Percentiles rank a stretch among this genome's conserved stretches.
Conservation (phyloP, 2,329 filamentous ascomycete genomes). For the Scytalidium lignicola region DNA sequence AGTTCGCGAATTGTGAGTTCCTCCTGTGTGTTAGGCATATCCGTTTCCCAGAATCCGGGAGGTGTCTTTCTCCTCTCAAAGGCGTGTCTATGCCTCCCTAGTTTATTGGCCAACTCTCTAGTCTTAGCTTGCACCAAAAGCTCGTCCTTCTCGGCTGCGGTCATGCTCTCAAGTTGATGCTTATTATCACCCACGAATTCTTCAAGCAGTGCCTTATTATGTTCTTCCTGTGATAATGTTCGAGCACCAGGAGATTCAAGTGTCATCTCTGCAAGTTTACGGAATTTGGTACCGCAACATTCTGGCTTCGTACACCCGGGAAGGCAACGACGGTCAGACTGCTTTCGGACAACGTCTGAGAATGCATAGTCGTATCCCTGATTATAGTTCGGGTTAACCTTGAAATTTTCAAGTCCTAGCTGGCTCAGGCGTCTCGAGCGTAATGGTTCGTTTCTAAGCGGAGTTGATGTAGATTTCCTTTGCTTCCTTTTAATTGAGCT, state of each 20-base stretch:
- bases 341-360: conserved; percentile 53
- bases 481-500: background rate
- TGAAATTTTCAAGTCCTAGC: conserved; percentile 52
- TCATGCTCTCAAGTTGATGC: conserved; percentile 56
- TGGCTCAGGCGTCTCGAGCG: conserved; percentile 34
- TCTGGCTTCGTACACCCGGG: conserved; percentile 54
- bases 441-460: conserved; percentile 28
- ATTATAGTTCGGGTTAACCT: conserved; percentile 56
- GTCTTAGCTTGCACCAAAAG: conserved; percentile 72
- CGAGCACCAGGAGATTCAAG: conserved; percentile 10
- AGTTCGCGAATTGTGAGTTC: conserved; percentile 58
- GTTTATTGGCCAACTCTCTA: conserved; percentile 65
- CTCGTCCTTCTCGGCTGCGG: conserved; percentile 54
- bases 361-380: conserved; percentile 56
- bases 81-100: conserved; percentile 71
- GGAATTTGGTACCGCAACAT: conserved; percentile 42
- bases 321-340: conserved; percentile 53
- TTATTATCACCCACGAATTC: conserved; percentile 49
- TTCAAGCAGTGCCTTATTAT: conserved; percentile 48
- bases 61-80: conserved; percentile 69
- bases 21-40: conserved; percentile 88
- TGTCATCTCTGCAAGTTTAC: conserved; percentile 20
- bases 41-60: conserved; percentile 84
- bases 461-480: background rate
- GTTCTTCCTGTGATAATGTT: conserved; percentile 25